Evolutionary conservation across 352 stramenopile species (phyloP).

Genomic region (Pythium sukuiense): DNA sequence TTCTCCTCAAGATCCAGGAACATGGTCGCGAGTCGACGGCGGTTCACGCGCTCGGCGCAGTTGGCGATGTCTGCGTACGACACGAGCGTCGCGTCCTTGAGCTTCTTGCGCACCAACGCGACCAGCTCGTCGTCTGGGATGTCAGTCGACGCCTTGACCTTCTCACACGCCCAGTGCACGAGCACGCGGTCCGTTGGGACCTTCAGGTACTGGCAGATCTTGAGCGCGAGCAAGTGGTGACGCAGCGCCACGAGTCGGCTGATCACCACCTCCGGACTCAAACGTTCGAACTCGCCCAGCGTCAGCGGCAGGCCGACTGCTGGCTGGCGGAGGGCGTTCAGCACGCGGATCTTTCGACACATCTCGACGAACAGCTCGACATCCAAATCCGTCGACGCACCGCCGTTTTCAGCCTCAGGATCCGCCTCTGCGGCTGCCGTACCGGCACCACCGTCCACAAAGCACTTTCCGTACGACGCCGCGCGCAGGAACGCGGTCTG

Average conservation of each 20-base stretch:
- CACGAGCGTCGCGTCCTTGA: slow-evolving; percentile 77
- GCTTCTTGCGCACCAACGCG: slow-evolving; percentile 80
- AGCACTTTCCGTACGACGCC: slow-evolving; percentile 66
- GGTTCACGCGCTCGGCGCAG: slow-evolving; percentile 78
- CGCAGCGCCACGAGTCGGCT: slow-evolving; percentile 81
- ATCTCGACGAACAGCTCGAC: slow-evolving; percentile 88
- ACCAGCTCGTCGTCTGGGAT: slow-evolving; percentile 81
- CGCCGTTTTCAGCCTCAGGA: slow-evolving; percentile 12
- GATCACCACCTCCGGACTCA: slow-evolving; percentile 85
- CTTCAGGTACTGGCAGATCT: slow-evolving; percentile 89
- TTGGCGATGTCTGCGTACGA: slow-evolving; percentile 84
- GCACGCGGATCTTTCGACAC: slow-evolving; percentile 84
- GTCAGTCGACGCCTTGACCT: slow-evolving; percentile 65
- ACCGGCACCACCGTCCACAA: slow-evolving; percentile 43
- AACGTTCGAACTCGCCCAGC: slow-evolving; percentile 73
- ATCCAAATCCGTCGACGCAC: slow-evolving; percentile 45
- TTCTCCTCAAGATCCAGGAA: slow-evolving; percentile 88
- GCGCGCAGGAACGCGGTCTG: slow-evolving; percentile 84
- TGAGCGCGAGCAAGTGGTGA: slow-evolving; percentile 89
- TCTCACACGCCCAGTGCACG: slow-evolving; percentile 90
- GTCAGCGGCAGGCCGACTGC: slow-evolving; percentile 83
- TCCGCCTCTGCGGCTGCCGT: slow-evolving; percentile 22
- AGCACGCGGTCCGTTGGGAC: slow-evolving; percentile 88
- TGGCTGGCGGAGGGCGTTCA: slow-evolving; percentile 88
- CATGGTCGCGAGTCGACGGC: slow-evolving; percentile 86